Evolutionary conservation across 1,284 basidiomycete species (phyloP), one percentile per base, ranked within the genome.

Genomic region (Ustilago nuda): DNA sequence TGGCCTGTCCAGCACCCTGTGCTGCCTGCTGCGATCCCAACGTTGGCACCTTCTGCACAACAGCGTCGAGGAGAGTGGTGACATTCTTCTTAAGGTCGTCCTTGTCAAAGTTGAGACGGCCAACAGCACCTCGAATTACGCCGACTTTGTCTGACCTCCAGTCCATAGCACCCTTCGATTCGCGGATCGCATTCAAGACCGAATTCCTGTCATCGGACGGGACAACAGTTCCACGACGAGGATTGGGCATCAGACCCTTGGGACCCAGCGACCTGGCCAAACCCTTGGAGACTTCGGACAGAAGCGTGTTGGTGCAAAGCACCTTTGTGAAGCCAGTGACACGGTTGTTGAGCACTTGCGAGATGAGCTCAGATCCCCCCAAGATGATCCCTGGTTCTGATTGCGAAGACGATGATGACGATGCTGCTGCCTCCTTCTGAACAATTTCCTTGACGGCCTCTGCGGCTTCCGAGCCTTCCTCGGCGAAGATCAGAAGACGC

Each of bases 121-220:
- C 73, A 91, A 92, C 86, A 89, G 83, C 82, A 39, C 92, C 90
- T 55, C 93, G 90, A 63, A 98, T 94, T 32, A 92, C 92, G 15
- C 95, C 95, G 36, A 89, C 87, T 84, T 92, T 92, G 87, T 98
- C 94, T 12, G 94, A 93, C 86, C 91, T 93, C 95, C 95, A 99
- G 85, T 98, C 94, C 64, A 92, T 91, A 12, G 91, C 92, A 12
- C 93, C 93, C 61, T 91, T 90, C 33, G 96, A 89, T 68, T 91
- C 91, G 78, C 90, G 89, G 67, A 99, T 92, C 67, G 92, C 94
- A 23, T 61, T 52, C 15, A 74, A 46, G 67, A 85, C 83, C 32
- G 80, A 76, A 15, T 91, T 90, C 15, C 88, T 91, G 64, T 97
- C 89, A 68, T 96, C 93, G 61, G 94, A 92, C 0, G 93, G 93